Base-by-base conservation (phyloP, 257 asterid species). In the Nicotiana knightiana region DNA sequence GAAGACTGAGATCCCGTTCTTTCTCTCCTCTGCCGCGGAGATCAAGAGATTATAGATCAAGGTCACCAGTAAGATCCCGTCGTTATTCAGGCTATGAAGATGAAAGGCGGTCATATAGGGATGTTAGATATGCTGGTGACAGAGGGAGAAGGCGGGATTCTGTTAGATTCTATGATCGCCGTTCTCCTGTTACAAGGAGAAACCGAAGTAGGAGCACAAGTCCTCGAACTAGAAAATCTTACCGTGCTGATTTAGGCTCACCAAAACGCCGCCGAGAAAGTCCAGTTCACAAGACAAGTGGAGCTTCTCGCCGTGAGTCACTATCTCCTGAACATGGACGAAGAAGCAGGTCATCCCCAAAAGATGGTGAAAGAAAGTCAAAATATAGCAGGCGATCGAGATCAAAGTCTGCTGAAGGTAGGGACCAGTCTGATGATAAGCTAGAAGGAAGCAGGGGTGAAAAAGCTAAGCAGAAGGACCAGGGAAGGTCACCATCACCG, bases 1-100 rank as follows among this genome's bases (percentile, higher is more conserved):
- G 76, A 15, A 92, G 97, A 88, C 90, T 85, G 53, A 90, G 89
- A 85, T 95, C 98, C 79, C 93, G 90, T 78, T 94, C 98, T 81
- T 89, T 84, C 87, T 94, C 98, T 2, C 98, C 99, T 80, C 92
- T 88, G 21, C 82, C 87, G 35, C 93, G 97, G 21, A 89, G 90
- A n/a, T 83, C 88, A 77, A 87, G 97, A 83, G 91, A 77, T 86
- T 87, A 88, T 87, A 88, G 97, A 87, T 94, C 97, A 83, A 93
- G 98, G 86, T 92, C 97, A 83, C 98, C 98, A 26, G 89, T 90
- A 81, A 89, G 97, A 88, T 88, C 90, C 84, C 99, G 92, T 78
- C 91, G 91, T 83, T 89, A 91, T 89, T 84, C 94, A 70, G 88
- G 93, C 81, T 91, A 91, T 83, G 98, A 92, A 76, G 89, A 83